These are phyloP conservation scores for Yamadazyma olivae DNA, from an alignment of 805 yeast species.

Conservation along the genomic window DNA sequence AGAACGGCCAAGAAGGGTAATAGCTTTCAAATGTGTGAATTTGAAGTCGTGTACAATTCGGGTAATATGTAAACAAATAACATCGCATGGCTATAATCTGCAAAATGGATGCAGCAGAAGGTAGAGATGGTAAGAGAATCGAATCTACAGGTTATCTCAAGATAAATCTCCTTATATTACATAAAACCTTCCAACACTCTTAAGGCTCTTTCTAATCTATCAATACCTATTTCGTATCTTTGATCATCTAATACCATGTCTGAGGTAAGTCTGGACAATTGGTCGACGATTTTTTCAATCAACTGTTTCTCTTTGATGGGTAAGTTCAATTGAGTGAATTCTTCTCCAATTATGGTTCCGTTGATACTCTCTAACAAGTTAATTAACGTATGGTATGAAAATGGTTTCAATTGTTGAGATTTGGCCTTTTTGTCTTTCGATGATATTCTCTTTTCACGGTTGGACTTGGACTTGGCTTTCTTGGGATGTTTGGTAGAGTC, in stretches of 20 bases:
- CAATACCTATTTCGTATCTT: slow-evolving; percentile 75
- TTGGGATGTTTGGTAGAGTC: slow-evolving; percentile 24
- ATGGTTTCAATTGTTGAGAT: slow-evolving; percentile 26
- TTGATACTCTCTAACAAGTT: slow-evolving; percentile 54
- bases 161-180: too few relatives aligned
- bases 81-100: too few relatives aligned
- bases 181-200: slow-evolving; percentile 80
- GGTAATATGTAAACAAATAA: too few relatives aligned
- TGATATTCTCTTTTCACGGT: slow-evolving; percentile 2
- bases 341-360: slow-evolving; percentile 63
- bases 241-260: slow-evolving; percentile 87
- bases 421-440: slow-evolving; percentile 5
- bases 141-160: too few relatives aligned
- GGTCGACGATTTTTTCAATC: slow-evolving; percentile 81
- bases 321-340: slow-evolving; percentile 69
- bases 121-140: too few relatives aligned
- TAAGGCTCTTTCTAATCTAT: slow-evolving; percentile 76
- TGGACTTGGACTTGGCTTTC: slow-evolving; percentile 12
- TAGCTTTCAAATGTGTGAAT: too few relatives aligned
- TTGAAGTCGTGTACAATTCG: too few relatives aligned
- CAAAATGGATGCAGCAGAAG: too few relatives aligned
- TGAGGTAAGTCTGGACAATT: slow-evolving; percentile 79
- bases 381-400: slow-evolving; percentile 45
- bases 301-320: slow-evolving; percentile 75
- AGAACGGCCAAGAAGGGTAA: too few relatives aligned